Percentiles rank a stretch among this genome's conserved stretches.
Conservation (phyloP, 495 filamentous ascomycete species). For the Chaetomium cochliodes region DNA sequence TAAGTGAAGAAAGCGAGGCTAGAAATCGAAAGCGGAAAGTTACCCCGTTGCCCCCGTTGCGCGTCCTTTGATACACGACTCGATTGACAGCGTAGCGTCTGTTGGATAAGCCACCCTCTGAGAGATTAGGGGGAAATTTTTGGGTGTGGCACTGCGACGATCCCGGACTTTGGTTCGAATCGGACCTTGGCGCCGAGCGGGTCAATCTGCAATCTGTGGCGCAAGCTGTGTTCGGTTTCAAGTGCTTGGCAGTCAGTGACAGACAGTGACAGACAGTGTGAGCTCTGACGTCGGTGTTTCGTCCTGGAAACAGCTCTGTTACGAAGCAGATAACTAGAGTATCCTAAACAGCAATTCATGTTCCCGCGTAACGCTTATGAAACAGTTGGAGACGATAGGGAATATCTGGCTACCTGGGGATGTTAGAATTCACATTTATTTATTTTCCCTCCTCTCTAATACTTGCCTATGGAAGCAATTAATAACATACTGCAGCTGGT, state of each 20-base stretch:
- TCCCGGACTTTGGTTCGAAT: neutral
- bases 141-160: constrained; percentile 15
- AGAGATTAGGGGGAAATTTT: constrained; percentile 18
- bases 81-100: neutral
- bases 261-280: too few species aligned
- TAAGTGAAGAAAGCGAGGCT: constrained; percentile 2
- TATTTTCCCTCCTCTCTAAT: neutral
- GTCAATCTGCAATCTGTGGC: constrained; percentile 17
- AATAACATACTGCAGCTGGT: neutral
- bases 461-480: neutral
- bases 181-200: neutral
- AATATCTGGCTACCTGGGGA: neutral
- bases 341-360: neutral
- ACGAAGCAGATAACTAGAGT: too few species aligned
- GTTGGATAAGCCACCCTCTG: neutral
- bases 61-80: constrained; percentile 7
- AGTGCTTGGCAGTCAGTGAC: constrained; percentile 1
- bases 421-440: neutral
- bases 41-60: constrained; percentile 3
- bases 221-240: constrained; percentile 3
- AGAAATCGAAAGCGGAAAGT: constrained; percentile 2
- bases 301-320: neutral
- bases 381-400: too few species aligned
- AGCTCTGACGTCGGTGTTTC: constrained; percentile 2
- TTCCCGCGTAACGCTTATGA: neutral